phyloP scores from a whole-genome alignment of 768 basidiomycete species.

The Sarcodon sp. region DNA sequence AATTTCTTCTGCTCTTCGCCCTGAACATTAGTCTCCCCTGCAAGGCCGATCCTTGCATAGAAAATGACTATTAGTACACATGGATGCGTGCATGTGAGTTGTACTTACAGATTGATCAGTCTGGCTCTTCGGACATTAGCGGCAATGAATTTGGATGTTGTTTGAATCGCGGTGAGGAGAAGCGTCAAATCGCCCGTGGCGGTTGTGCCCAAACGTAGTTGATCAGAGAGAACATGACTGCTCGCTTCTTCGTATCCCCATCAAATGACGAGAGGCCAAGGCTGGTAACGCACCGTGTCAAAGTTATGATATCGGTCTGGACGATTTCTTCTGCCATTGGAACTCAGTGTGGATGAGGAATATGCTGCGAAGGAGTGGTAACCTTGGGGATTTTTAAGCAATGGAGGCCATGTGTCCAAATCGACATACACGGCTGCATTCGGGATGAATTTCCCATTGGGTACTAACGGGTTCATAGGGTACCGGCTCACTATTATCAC shows the following conservation, averaged over 20 bases:
- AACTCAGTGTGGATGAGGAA: constrained; percentile 9
- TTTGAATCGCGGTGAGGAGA: constrained; percentile 89
- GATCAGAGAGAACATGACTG: constrained; percentile 83
- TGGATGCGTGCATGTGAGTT: not conserved
- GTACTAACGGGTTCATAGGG: no score
- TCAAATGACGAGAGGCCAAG: constrained; percentile 1
- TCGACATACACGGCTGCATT: no score
- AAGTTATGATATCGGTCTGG: constrained; percentile 81
- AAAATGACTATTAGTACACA: constrained; percentile 1
- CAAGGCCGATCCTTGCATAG: constrained; percentile 75
- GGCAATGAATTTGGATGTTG: constrained; percentile 94
- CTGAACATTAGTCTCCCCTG: constrained; percentile 93
- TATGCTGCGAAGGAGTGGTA: not conserved
- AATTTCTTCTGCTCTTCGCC: constrained; percentile 99
- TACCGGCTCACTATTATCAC: no score
- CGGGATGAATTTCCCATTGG: no score
- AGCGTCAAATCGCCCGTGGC: constrained; percentile 93
- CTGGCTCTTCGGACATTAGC: constrained; percentile 96
- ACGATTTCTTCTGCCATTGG: constrained; percentile 47
- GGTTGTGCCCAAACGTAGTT: constrained; percentile 65
- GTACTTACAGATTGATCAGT: constrained; percentile 85
- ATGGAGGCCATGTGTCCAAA: no score
- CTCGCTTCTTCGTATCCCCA: constrained; percentile 1
- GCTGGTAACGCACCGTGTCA: constrained; percentile 57
- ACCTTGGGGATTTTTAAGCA: no score